A percentile compares a stretch with the other conserved stretches of the same genome.
phyloP scores from a whole-genome alignment of 2,329 filamentous ascomycete species.

The Phaeosphaeriaceae sp. region DNA sequence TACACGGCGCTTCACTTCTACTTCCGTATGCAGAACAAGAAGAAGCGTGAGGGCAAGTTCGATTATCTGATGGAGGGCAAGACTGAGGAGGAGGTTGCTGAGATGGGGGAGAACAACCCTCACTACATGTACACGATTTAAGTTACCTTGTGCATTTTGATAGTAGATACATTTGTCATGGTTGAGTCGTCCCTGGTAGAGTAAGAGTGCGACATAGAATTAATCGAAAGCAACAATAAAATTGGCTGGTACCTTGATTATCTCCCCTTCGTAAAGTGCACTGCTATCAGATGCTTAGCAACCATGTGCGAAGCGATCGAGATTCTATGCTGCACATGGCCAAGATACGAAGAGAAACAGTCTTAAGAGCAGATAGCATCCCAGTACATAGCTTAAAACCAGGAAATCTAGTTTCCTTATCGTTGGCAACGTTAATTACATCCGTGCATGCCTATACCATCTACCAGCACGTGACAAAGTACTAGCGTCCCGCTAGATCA shows the following conservation, averaged over 20 bases:
- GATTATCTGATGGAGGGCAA: conserved; percentile 33
- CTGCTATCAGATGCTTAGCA: too few species aligned
- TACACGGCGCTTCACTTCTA: conserved; percentile 27
- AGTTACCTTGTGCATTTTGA: background rate
- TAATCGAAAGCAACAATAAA: background rate
- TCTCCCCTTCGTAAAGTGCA: background rate
- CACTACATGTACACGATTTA: conserved; percentile 32
- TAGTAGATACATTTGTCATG: background rate
- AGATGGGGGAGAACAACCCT: conserved; percentile 36
- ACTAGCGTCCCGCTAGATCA: background rate
- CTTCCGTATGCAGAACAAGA: conserved; percentile 28
- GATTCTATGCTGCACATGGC: too few species aligned
- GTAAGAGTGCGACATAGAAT: background rate
- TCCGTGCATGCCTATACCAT: background rate
- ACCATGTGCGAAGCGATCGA: too few species aligned
- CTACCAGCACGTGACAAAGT: background rate
- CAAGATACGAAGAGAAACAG: too few species aligned
- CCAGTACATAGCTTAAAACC: too few species aligned
- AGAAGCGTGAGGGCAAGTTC: conserved; percentile 29
- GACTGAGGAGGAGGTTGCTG: conserved; percentile 30
- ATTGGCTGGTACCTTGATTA: background rate
- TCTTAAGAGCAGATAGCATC: too few species aligned
- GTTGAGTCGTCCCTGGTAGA: background rate
- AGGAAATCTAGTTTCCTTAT: too few species aligned
- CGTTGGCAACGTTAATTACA: too few species aligned